These are phyloP conservation scores for Tephrocybe sp. DNA, from an alignment of 768 basidiomycete genomes.

Conservation along the genomic window DNA sequence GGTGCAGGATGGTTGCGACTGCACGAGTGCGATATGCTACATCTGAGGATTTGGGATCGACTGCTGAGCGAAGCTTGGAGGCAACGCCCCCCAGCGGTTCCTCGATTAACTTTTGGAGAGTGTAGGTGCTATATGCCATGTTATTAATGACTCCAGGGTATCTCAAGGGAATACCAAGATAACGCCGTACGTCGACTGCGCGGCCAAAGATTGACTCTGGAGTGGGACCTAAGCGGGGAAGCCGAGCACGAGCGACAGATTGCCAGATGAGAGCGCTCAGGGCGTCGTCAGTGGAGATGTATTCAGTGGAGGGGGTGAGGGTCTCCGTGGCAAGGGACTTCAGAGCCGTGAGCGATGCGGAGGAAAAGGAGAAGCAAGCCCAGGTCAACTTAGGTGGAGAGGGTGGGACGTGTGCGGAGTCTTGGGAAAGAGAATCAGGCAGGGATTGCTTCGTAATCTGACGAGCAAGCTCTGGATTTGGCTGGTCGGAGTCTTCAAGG, in stretches of 20 bases:
- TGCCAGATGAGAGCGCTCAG: slow-evolving; percentile 26
- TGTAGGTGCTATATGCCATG: slow-evolving; percentile 20
- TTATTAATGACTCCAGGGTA: slow-evolving; percentile 25
- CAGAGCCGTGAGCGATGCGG: slow-evolving; percentile 8
- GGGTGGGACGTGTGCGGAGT: background rate
- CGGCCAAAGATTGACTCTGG: slow-evolving; percentile 18
- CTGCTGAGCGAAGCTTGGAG: slow-evolving; percentile 19
- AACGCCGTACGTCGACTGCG: slow-evolving; percentile 23
- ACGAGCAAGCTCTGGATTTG: background rate
- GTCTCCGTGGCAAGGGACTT: slow-evolving; percentile 19
- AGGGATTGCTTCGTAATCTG: background rate
- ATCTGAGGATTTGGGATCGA: slow-evolving; percentile 18
- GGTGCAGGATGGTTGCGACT: slow-evolving; percentile 18
- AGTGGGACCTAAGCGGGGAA: slow-evolving; percentile 16
- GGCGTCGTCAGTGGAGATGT: slow-evolving; percentile 26
- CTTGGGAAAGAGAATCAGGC: too few species aligned
- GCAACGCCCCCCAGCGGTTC: slow-evolving; percentile 21
- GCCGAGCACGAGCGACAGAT: slow-evolving; percentile 21
- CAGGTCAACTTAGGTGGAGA: background rate
- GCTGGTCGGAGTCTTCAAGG: background rate
- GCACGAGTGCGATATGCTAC: slow-evolving; percentile 18
- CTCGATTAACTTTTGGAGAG: slow-evolving; percentile 13
- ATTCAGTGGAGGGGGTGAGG: slow-evolving; percentile 9
- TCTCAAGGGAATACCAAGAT: slow-evolving; percentile 16
- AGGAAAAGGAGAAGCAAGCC: slow-evolving; percentile 1